A percentile compares a stretch with the other conserved stretches of the same genome.
phyloP scores from a whole-genome alignment of 306 rosid genomes.

The Acacia acuminata region DNA sequence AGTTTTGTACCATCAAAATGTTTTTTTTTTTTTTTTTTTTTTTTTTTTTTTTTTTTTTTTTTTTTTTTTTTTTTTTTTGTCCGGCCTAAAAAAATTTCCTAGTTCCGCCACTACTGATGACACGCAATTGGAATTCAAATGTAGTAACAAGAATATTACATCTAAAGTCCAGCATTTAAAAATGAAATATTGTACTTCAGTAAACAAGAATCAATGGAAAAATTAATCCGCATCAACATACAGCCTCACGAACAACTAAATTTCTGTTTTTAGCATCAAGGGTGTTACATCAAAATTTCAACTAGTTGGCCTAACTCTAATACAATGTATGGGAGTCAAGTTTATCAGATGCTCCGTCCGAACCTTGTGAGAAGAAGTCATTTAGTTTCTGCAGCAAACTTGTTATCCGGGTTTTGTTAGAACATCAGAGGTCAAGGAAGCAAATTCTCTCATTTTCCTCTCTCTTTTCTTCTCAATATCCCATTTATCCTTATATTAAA shows the following conservation, averaged over 20 bases:
- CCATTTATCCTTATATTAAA: no score
- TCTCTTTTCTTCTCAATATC: no score
- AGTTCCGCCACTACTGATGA: no score
- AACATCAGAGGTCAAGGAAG: background rate
- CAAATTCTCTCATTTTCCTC: no score
- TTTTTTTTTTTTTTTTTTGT: no score
- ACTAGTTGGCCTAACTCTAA: slow-evolving; percentile 30
- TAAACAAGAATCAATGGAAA: slow-evolving; percentile 8
- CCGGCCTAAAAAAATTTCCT: no score
- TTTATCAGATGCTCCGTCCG: slow-evolving; percentile 33
- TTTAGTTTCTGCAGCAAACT: background rate
- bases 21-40: no score
- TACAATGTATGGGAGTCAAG: slow-evolving; percentile 21
- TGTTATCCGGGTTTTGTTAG: background rate
- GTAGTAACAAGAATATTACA: background rate
- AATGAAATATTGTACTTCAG: background rate
- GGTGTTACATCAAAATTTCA: slow-evolving; percentile 44
- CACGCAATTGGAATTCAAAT: background rate
- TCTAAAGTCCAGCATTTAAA: background rate
- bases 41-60: no score
- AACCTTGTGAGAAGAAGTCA: slow-evolving; percentile 44
- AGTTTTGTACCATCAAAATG: no score
- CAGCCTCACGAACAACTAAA: slow-evolving; percentile 17
- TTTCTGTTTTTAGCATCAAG: slow-evolving; percentile 16
- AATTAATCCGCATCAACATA: background rate